Conservation (phyloP, 2,329 filamentous ascomycete genomes). For the Incumbomyces delicatus region DNA sequence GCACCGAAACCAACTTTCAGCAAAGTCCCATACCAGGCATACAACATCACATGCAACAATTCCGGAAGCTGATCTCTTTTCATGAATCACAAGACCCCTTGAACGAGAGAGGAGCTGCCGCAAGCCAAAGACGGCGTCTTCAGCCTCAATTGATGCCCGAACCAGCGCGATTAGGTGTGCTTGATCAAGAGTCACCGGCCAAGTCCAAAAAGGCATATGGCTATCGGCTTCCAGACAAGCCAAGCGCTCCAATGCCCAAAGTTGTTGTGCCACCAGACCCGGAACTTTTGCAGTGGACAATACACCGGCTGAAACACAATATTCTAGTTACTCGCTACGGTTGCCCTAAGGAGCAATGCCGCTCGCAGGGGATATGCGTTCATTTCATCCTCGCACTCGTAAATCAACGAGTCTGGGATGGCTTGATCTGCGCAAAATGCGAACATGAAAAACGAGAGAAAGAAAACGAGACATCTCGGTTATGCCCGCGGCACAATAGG, state of each 20-base stretch:
- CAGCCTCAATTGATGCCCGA: no score
- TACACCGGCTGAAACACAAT: conserved; percentile 11
- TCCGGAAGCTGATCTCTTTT: no score
- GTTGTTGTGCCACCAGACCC: not conserved
- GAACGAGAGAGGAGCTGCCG: no score
- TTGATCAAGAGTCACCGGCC: no score
- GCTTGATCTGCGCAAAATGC: conserved; percentile 13
- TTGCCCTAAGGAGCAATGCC: conserved; percentile 13
- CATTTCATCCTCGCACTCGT: conserved; percentile 17
- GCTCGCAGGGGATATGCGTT: conserved; percentile 17
- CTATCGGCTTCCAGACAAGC: not conserved
- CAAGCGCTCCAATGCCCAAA: not conserved
- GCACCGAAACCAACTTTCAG: not conserved
- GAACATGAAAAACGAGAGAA: conserved; percentile 2
- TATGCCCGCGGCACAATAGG: conserved; percentile 16
- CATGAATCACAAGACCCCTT: no score
- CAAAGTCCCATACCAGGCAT: no score
- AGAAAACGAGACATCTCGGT: conserved; percentile 11
- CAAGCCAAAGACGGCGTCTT: no score
- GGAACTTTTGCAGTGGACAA: not conserved
- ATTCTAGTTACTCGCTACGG: conserved; percentile 15
- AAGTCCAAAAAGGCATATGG: not conserved
- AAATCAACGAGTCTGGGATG: conserved; percentile 13
- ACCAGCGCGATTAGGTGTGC: no score
- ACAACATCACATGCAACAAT: no score